Percentiles rank a stretch among this genome's conserved stretches.
phyloP scores from a whole-genome alignment of 169 alveolate genomes.

The Cryptosporidium viatorum region DNA sequence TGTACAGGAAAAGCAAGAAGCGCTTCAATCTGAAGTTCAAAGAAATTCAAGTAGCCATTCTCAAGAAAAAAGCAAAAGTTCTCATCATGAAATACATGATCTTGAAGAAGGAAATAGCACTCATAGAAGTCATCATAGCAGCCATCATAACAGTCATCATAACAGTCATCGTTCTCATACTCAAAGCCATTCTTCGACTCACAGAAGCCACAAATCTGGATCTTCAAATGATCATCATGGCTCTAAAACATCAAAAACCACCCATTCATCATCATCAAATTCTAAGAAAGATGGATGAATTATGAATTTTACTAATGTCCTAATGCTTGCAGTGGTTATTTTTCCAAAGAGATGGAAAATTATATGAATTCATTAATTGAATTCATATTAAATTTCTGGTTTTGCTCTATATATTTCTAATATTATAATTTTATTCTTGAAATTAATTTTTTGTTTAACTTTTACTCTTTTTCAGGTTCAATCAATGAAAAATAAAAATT shows the following conservation, averaged over 20 bases:
- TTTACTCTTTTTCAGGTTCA: conserved; percentile 54
- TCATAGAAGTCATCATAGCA: conserved; percentile 31
- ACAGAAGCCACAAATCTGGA: conserved; percentile 21
- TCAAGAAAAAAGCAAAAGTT: background rate
- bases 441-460: conserved; percentile 1
- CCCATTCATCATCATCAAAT: background rate
- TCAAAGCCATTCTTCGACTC: conserved; percentile 27
- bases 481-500: conserved; percentile 41
- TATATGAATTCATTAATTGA: background rate
- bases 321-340: conserved; percentile 16
- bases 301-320: background rate
- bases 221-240: background rate
- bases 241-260: background rate
- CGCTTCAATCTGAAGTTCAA: background rate
- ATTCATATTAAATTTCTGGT: background rate
- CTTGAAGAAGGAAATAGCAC: background rate
- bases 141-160: conserved; percentile 23
- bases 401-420: conserved; percentile 15
- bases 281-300: background rate
- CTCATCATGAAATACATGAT: background rate
- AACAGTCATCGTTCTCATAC: conserved; percentile 34
- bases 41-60: background rate
- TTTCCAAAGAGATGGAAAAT: background rate
- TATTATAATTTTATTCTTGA: background rate
- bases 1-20: background rate